Base-by-base conservation (phyloP, 176 grass and related monocot genomes). In the Rhynchospora tenuis region DNA sequence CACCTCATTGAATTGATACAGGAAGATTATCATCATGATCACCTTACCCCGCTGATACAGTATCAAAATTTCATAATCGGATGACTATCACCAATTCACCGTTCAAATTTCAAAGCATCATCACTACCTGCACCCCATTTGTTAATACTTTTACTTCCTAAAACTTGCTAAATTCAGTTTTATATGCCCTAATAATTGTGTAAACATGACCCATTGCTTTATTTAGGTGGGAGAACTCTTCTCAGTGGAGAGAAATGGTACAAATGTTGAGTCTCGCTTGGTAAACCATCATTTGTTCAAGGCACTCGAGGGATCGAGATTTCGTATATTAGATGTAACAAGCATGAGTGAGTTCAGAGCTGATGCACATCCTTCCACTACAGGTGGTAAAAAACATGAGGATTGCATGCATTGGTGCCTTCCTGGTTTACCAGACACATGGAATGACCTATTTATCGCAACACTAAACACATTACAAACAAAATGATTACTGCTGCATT, bases 341-440 rank as follows among this genome's bases (percentile, higher is more conserved):
- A 81, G n/a, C 50, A 91, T 95, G 92, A 98, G 96, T 16, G 91
- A 95, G 84, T 90, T 91, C 83, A 90, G 96, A 93, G 96, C 93
- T 9, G 96, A 98, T 78, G 96, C 96, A 57, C 96, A 98, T 93
- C 96, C 95, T 63, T 93, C 95, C 52, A 83, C 84, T 43, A 87
- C 87, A 6, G 95, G 95, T 0, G 89, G 95, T 6, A 98, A 95
- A 56, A 95, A 91, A 59, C 95, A 98, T 14, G 89, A 90, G 73
- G 92, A 98, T 83, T 98, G 95, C 86, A 98, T 98, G 95, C 95
- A 98, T 89, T 98, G 95, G 95, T 98, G 92, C 79, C 92, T 98
- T 76, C 95, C 95, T 16, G 95, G 95, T 46, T 86, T 90, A 70
- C 83, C 91, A 0, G 95, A 98, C 73, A 90, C 84, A 47, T 98